These are phyloP conservation scores for Blakeslea trispora DNA, from an alignment of 371 early-diverging fungal species.

Conservation along the genomic window DNA sequence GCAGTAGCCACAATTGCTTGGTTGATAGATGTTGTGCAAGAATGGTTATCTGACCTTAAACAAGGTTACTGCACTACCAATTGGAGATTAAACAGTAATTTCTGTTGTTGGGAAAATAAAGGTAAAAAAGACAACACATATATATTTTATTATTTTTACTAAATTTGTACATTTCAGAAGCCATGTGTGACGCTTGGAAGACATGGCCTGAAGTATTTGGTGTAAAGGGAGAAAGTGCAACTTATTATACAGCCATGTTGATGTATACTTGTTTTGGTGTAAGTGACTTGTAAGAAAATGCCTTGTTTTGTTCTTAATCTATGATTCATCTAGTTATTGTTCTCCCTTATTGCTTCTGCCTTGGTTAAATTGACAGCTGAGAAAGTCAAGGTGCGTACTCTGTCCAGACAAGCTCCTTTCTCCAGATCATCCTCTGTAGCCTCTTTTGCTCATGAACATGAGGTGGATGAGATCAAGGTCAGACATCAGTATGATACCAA, in stretches of 20 bases:
- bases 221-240: constrained; percentile 18
- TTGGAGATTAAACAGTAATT: constrained; percentile 84
- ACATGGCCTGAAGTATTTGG: constrained; percentile 47
- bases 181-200: constrained; percentile 43
- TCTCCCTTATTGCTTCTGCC: constrained; percentile 39
- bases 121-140: constrained; percentile 47
- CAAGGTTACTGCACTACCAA: constrained; percentile 84
- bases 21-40: constrained; percentile 77
- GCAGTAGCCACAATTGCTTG: constrained; percentile 79
- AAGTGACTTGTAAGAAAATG: constrained; percentile 16
- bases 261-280: constrained; percentile 48
- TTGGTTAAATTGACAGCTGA: constrained; percentile 51
- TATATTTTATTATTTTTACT: background rate
- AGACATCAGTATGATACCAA: constrained; percentile 37
- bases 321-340: constrained; percentile 25
- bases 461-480: constrained; percentile 12
- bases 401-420: constrained; percentile 18
- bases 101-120: constrained; percentile 86
- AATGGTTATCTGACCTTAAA: constrained; percentile 79
- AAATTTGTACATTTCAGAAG: constrained; percentile 9
- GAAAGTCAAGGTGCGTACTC: constrained; percentile 34
- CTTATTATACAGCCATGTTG: constrained; percentile 37
- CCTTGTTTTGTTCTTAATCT: constrained; percentile 4
- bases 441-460: constrained; percentile 17
- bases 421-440: constrained; percentile 26